Percentiles rank a stretch among this genome's conserved stretches.
phyloP scores from a whole-genome alignment of 192 early-diverging fungal species.

The Helicostylum pulchrum region DNA sequence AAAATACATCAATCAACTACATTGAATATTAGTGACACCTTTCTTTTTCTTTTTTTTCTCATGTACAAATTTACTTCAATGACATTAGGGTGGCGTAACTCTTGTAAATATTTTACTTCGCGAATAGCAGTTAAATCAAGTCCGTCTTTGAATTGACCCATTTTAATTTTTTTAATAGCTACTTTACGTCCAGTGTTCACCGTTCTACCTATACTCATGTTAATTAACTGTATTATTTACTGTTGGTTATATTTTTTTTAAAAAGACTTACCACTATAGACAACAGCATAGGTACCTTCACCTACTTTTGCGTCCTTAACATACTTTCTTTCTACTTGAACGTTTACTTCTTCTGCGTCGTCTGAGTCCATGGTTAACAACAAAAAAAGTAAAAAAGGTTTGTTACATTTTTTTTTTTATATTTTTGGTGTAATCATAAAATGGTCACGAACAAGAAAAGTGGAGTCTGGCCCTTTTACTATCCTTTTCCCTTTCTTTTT shows the following conservation, averaged over 20 bases:
- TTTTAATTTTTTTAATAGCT: slow-evolving; percentile 97
- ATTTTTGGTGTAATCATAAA: not conserved
- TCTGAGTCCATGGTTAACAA: slow-evolving; percentile 15
- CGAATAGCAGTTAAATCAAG: slow-evolving; percentile 94
- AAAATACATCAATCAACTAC: slow-evolving; percentile 89
- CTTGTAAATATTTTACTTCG: slow-evolving; percentile 91
- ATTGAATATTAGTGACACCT: not conserved
- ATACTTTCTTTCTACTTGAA: slow-evolving; percentile 67
- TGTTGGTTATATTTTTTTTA: not conserved
- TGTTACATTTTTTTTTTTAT: not conserved
- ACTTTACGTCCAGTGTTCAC: slow-evolving; percentile 65
- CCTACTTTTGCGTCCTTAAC: slow-evolving; percentile 88
- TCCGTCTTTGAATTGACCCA: slow-evolving; percentile 88
- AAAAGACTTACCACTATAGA: slow-evolving; percentile 65
- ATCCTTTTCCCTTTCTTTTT: not conserved
- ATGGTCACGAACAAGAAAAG: not conserved
- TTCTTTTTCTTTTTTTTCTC: not conserved
- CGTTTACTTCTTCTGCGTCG: slow-evolving; percentile 62
- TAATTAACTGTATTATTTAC: not conserved
- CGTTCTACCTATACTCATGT: slow-evolving; percentile 43
- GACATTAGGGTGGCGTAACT: slow-evolving; percentile 90
- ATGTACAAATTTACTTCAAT: slow-evolving; percentile 58
- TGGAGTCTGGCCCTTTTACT: not conserved
- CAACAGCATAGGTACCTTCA: slow-evolving; percentile 95
- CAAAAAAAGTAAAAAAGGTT: not conserved